Evolutionary conservation across 805 yeast genomes (phyloP).

Genomic region (Myxozyma melibiosi): DNA sequence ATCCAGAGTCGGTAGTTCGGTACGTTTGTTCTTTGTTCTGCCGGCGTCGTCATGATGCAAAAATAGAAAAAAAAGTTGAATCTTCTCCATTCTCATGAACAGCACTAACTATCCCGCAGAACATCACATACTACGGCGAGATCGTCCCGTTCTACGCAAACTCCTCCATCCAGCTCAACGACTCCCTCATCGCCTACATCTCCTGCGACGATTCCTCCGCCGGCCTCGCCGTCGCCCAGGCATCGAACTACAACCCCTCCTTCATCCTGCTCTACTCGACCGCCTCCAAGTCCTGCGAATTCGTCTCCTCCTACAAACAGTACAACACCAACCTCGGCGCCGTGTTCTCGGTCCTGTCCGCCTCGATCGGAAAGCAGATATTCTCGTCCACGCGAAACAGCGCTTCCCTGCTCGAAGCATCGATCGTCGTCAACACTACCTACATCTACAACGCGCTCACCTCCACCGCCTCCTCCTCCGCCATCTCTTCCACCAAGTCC

Average conservation of each 20-base stretch:
- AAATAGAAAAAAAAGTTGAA: no score
- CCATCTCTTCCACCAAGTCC: not conserved
- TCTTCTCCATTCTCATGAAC: no score
- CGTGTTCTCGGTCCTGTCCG: slow-evolving; percentile 25
- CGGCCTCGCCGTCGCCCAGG: slow-evolving; percentile 20
- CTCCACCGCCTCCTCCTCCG: slow-evolving; percentile 1
- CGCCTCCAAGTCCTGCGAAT: slow-evolving; percentile 13
- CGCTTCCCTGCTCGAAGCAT: slow-evolving; percentile 1
- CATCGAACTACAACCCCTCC: slow-evolving; percentile 12
- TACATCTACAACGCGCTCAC: slow-evolving; percentile 8
- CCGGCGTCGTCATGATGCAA: no score
- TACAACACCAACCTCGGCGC: slow-evolving; percentile 27
- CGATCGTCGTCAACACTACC: slow-evolving; percentile 21
- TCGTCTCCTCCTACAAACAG: slow-evolving; percentile 12
- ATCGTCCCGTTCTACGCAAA: slow-evolving; percentile 22
- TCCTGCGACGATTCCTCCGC: slow-evolving; percentile 29
- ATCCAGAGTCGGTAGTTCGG: slow-evolving; percentile 6
- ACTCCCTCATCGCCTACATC: slow-evolving; percentile 25
- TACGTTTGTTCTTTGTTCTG: not conserved
- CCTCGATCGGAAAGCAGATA: slow-evolving; percentile 11
- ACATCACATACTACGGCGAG: slow-evolving; percentile 22
- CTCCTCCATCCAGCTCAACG: slow-evolving; percentile 12
- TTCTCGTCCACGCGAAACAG: slow-evolving; percentile 5
- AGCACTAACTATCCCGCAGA: slow-evolving; percentile 12
- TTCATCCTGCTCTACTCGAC: slow-evolving; percentile 27